Evolutionary conservation across 2,329 filamentous ascomycete species (phyloP), one percentile per base, ranked within the genome.

Genomic region (Chrysoporthe cubensis): DNA sequence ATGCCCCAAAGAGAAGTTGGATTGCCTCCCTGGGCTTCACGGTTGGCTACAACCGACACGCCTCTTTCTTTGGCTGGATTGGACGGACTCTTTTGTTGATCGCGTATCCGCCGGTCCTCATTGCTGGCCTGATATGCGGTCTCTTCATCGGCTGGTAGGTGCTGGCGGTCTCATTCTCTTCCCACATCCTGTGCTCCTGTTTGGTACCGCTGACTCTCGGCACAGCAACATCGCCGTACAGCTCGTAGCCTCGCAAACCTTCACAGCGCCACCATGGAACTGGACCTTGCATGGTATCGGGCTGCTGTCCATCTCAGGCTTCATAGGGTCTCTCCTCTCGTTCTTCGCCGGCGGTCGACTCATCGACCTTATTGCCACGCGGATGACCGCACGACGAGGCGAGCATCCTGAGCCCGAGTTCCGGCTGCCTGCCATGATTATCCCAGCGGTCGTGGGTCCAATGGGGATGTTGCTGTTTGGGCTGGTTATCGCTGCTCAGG

Each of bases 391-490:
- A n/a, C 62, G 67, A 57, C 71, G 62, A 37, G 60, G 46, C 50
- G 63, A 73, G 69, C 66, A 73, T 26, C 69, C 72, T 57, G 72
- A 74, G 57, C 75, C 75, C 1, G 73, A 76, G 63, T 73, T 72
- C 34, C 71, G 74, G 14, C 71, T 77, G 9, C 67, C 73, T 32
- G 71, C 71, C 14, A 68, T 76, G 16, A 42, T 74, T 11, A 69
- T 77, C 4, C 73, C 73, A 0, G 69, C 71, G 1, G 52, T 76
- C n/a, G 67, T 76, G 2, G 73, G 73, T 2, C 77, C 77, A 0
- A 60, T 75, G 0, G 75, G 75, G 1, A 65, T 79, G 14, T 69
- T 78, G 37, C 73, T 76, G n/a, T 78, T 74, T 40, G 77, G 77
- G 4, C 64, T 75, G 54, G 73, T 68, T 5, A 62, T 76, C 14